Conservation (phyloP, 2,329 filamentous ascomycete species). For the Escovopsis sp. region DNA sequence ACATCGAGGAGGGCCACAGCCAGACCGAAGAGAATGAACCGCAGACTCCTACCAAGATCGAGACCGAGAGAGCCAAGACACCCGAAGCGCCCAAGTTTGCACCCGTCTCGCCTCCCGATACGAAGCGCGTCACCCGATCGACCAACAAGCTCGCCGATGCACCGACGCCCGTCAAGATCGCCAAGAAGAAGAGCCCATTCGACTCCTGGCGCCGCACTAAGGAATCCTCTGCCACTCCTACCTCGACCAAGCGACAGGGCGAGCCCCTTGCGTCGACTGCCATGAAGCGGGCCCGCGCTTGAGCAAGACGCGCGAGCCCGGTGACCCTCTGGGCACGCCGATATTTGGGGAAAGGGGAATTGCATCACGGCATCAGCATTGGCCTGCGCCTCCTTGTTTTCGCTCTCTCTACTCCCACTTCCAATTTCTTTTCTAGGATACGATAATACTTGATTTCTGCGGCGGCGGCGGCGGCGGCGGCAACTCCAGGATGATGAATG, state of each 20-base stretch:
- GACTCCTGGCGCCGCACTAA: conserved; percentile 57
- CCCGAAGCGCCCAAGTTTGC: conserved; percentile 41
- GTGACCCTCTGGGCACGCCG: no score
- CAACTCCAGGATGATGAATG: no score
- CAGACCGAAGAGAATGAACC: conserved; percentile 12
- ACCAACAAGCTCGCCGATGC: conserved; percentile 33
- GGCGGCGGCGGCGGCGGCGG: no score
- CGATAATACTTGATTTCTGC: neutral
- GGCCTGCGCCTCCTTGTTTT: no score
- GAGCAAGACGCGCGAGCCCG: conserved; percentile 1
- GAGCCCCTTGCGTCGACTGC: conserved; percentile 16
- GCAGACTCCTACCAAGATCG: conserved; percentile 24
- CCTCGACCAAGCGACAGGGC: conserved; percentile 26
- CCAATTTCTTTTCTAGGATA: conserved; percentile 1
- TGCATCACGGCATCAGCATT: no score
- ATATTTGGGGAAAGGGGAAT: no score
- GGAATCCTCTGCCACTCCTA: conserved; percentile 29
- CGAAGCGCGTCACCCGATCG: conserved; percentile 43
- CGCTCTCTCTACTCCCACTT: neutral
- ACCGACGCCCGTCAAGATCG: conserved; percentile 25
- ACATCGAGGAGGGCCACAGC: conserved; percentile 31
- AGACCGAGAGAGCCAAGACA: conserved; percentile 21
- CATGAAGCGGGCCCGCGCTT: conserved; percentile 24
- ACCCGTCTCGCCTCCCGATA: conserved; percentile 48
- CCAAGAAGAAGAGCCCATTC: conserved; percentile 40